Evolutionary conservation across 2,329 filamentous ascomycete genomes (phyloP).

Genomic region (Neocatenulostroma microsporum): DNA sequence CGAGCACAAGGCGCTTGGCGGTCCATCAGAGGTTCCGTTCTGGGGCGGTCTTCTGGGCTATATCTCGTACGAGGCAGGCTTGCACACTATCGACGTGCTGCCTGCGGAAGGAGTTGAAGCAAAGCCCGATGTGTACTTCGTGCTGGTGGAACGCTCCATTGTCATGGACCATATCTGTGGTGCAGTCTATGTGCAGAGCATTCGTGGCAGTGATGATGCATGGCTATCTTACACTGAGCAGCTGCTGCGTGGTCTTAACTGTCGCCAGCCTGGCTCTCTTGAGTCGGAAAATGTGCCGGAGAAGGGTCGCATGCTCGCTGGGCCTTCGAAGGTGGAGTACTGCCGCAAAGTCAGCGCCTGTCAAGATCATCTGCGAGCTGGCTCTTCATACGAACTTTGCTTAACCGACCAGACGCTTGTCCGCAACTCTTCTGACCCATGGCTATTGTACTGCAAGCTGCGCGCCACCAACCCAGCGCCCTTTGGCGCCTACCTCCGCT

Average conservation of each 20-base stretch:
- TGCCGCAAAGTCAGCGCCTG: slow-evolving; percentile 60
- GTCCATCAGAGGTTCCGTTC: slow-evolving; percentile 49
- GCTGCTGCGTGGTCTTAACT: background rate
- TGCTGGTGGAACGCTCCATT: slow-evolving; percentile 69
- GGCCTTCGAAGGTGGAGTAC: slow-evolving; percentile 41
- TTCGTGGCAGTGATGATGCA: slow-evolving; percentile 39
- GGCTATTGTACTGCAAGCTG: slow-evolving; percentile 65
- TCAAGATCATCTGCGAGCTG: slow-evolving; percentile 63
- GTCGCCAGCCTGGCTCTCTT: slow-evolving; percentile 1
- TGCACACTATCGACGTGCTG: slow-evolving; percentile 51
- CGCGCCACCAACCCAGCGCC: slow-evolving; percentile 68
- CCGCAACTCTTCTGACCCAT: slow-evolving; percentile 37
- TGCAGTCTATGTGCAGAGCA: slow-evolving; percentile 59
- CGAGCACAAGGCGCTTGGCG: slow-evolving; percentile 27
- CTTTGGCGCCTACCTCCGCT: slow-evolving; percentile 72
- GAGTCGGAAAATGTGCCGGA: background rate
- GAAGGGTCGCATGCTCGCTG: slow-evolving; percentile 8
- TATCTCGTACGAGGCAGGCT: slow-evolving; percentile 74
- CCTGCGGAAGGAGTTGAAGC: slow-evolving; percentile 30
- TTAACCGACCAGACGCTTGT: slow-evolving; percentile 69
- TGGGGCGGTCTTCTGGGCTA: slow-evolving; percentile 80
- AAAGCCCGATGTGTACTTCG: slow-evolving; percentile 64
- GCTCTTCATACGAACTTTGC: slow-evolving; percentile 80
- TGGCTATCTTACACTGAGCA: slow-evolving; percentile 18
- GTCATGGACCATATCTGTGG: slow-evolving; percentile 64